Percentiles rank a stretch among this genome's conserved stretches.
These are phyloP conservation scores for Zymoseptoria brevis DNA, from an alignment of 2,329 filamentous ascomycete species.

Conservation along the genomic window DNA sequence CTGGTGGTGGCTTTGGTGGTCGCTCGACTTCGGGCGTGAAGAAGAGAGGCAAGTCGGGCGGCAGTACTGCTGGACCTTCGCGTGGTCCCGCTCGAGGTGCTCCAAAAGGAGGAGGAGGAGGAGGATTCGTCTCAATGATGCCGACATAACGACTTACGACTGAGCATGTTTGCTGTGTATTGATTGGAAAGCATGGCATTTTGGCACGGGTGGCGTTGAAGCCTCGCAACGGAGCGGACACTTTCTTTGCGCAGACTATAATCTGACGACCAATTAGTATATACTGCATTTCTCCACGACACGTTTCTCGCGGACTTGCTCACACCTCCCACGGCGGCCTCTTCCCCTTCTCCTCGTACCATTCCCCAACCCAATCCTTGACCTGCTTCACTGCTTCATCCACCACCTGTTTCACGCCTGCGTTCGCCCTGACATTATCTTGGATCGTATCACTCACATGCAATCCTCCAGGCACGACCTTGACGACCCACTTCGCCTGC, in stretches of 20 bases:
- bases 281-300: neutral
- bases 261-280: neutral
- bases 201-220: neutral
- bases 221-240: neutral
- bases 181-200: neutral
- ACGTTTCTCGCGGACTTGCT: neutral
- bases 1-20: conserved; percentile 1
- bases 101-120: neutral
- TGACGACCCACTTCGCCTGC: neutral
- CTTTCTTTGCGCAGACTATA: neutral
- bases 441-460: neutral
- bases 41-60: neutral
- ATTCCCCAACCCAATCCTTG: neutral
- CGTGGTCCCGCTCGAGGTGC: neutral
- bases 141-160: conserved; percentile 3
- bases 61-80: neutral
- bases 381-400: neutral
- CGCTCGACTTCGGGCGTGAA: conserved; percentile 1
- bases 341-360: neutral
- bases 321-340: neutral
- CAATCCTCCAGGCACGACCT: neutral
- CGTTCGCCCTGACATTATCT: neutral
- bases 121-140: conserved; percentile 2
- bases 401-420: neutral
- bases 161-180: neutral